Base-by-base conservation (phyloP, 768 basidiomycete species). In the Chalciporus pseudorubinellus region DNA sequence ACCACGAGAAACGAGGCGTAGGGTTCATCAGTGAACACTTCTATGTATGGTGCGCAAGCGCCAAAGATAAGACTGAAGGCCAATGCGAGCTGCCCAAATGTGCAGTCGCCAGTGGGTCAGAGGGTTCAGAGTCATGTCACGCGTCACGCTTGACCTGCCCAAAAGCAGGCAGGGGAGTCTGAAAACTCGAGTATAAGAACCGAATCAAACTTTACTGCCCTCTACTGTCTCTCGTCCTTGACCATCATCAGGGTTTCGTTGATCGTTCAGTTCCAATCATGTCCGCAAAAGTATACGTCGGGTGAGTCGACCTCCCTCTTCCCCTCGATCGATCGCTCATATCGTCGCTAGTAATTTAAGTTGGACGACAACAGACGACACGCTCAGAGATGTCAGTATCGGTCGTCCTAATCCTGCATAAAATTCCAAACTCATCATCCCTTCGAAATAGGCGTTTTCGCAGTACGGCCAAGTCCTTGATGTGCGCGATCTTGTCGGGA, bases 381-480 rank as follows among this genome's bases (percentile, higher is more conserved):
- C 48, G 4, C 59, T 69, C 18, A 53, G 53, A 24, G 8, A 50
- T 36, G 69, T 69, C 28, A 36, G 67, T 69, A n/a, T 36, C 22
- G 44, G 41, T 18, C 16, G 11, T 56, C 29, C 16, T 31, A 18
- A 11, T 5, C n/a, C n/a, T n/a, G n/a, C 34, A 24, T 47, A 11
- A 24, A 20, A 0, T 9, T 38, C 11, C 34, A 20, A 24, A 36
- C 57, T 58, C 46, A 47, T 39, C 46, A 55, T 51, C 24, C 22
- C 26, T 39, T 2, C 3, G 20, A 44, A 33, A 28, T 24, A 78
- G 74, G 72, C 72, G 6, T 82, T 82, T 71, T 55, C 61, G 39
- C 42, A 64, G 13, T 77, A 59, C 62, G 80, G 80, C 52, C 46
- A 68, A 33, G 72, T 82, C 59, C 44, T 68, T 52, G 80, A 82